These are phyloP conservation scores for Penicillium macrosclerotiorum DNA, from an alignment of 495 filamentous ascomycete species.

Conservation along the genomic window DNA sequence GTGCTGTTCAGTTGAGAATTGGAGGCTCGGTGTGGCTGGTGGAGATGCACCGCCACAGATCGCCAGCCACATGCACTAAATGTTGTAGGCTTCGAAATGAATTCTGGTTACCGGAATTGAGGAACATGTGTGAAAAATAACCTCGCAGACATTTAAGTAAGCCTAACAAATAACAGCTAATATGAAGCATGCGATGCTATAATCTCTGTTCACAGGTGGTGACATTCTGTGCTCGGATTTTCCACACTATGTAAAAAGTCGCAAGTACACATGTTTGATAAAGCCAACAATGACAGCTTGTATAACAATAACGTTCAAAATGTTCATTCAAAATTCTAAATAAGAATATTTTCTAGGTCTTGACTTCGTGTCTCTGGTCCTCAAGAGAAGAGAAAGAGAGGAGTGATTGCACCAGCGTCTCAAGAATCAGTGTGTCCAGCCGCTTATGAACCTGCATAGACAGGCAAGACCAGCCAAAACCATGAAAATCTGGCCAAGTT, in stretches of 20 bases:
- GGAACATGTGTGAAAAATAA: too few relatives aligned
- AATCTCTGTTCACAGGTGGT: too few relatives aligned
- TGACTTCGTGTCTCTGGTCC: background rate
- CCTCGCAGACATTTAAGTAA: too few relatives aligned
- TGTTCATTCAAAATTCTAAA: background rate
- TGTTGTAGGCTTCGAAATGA: too few relatives aligned
- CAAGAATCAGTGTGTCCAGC: conserved; percentile 2
- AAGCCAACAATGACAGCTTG: too few relatives aligned
- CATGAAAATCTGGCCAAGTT: conserved; percentile 56
- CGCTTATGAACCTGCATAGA: conserved; percentile 25
- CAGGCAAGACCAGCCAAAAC: conserved; percentile 37
- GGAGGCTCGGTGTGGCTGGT: conserved; percentile 20
- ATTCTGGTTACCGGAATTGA: too few relatives aligned
- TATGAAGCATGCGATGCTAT: too few relatives aligned
- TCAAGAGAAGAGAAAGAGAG: background rate
- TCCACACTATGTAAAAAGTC: too few relatives aligned
- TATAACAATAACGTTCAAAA: background rate
- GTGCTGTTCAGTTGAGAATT: conserved; percentile 24
- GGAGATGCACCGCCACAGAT: conserved; percentile 21
- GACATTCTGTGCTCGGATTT: too few relatives aligned
- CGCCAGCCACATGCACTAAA: conserved; percentile 4
- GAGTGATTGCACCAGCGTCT: background rate
- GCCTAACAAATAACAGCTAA: too few relatives aligned
- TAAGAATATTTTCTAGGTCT: background rate
- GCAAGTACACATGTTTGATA: too few relatives aligned